These are phyloP conservation scores for Deuterostichococcus epilithicus DNA, from an alignment of 139 green algal genomes.

Conservation along the genomic window DNA sequence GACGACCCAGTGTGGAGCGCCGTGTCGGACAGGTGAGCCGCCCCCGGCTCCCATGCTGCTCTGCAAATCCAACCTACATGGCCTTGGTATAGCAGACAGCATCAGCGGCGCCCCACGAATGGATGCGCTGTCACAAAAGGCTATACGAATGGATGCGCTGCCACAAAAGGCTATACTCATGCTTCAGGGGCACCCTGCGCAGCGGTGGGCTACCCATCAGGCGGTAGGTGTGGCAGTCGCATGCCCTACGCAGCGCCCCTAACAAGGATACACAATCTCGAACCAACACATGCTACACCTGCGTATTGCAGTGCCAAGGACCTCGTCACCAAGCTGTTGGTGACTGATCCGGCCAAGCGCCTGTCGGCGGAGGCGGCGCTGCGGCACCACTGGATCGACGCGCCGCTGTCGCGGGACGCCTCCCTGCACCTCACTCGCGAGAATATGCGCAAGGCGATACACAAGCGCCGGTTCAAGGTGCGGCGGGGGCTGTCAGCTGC, in stretches of 20 bases:
- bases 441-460: slow-evolving; percentile 12
- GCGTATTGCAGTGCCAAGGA: slow-evolving; percentile 58
- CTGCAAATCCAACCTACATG: not conserved
- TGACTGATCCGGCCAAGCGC: slow-evolving; percentile 50
- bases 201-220: not conserved
- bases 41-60: not conserved
- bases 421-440: slow-evolving; percentile 9
- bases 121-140: not conserved
- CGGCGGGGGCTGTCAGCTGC: too few relatives aligned
- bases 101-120: not conserved
- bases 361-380: slow-evolving; percentile 66
- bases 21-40: slow-evolving; percentile 51
- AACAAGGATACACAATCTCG: not conserved
- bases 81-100: not conserved
- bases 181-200: not conserved
- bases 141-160: not conserved
- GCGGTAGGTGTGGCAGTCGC: not conserved
- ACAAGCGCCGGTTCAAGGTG: slow-evolving; percentile 6
- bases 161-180: not conserved
- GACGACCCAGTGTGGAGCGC: slow-evolving; percentile 79
- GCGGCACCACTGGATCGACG: slow-evolving; percentile 63
- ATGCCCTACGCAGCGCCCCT: not conserved
- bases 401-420: not conserved
- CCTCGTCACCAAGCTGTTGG: slow-evolving; percentile 62
- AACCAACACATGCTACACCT: not conserved